Base-by-base conservation (phyloP, 2,329 filamentous ascomycete species). In the Aspergillus sp. region DNA sequence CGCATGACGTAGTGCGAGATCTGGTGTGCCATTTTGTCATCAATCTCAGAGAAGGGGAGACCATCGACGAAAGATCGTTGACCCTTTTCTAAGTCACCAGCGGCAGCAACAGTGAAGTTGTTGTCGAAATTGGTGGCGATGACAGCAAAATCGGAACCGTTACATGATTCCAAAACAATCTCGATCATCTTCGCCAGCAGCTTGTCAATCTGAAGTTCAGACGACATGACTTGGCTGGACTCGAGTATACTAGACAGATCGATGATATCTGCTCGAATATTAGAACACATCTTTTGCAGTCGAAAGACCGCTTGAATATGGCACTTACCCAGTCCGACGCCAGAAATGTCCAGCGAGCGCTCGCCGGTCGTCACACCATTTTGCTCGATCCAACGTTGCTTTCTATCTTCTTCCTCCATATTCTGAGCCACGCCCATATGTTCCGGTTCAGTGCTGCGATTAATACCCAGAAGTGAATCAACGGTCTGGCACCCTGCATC, bases 201-300 rank as follows among this genome's bases (percentile, higher is more conserved):
- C 46, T 79, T 81, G 54, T 86, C 83, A 40, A 86, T 81, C 55
- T 85, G 79, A 14, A 87, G 73, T 60, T 86, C 83, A 13, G 82
- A 85, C 6, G 83, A 86, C 58, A 87, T 78, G 5, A 86, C 76
- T 64, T 86, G 83, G 49, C 81, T 85, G 22, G 82, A 85, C 59
- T 86, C 82, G 4, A 87, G 73, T 43, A 87, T 86, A 40, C 80
- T 83, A 2, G 81, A 81, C 14, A 86, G 65, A 64, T 86, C 84
- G 50, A 87, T 80, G 63, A 87, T 84, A 61, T 86, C 83, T 51
- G 80, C 64, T 33, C 76, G 75, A 3, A 73, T 69, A 35, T 80
- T 78, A 68, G 61, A 42, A 44, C 43, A 57, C 32, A 47, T 44
- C 48, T n/a, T 5, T 14, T n/a, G 13, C 4, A 17, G 35, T n/a